These are phyloP conservation scores for Plantago lanceolata DNA, from an alignment of 305 asterid genomes.

Conservation along the genomic window DNA sequence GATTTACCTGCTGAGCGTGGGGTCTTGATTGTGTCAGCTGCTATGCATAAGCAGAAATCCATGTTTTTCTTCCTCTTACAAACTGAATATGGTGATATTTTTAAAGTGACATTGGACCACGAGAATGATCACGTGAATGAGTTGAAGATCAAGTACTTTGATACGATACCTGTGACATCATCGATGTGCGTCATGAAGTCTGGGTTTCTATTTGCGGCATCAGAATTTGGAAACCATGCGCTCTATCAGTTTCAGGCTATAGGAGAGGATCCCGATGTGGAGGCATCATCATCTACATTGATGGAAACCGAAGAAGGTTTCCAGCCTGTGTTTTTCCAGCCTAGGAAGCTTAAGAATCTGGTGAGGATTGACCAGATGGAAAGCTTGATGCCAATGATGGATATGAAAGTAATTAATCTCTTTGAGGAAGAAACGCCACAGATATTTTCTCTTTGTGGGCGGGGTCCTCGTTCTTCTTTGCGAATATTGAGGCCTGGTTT, in stretches of 20 bases:
- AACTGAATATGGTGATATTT: constrained; percentile 92
- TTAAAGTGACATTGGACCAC: constrained; percentile 84
- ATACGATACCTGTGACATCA: constrained; percentile 87
- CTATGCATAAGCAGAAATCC: constrained; percentile 87
- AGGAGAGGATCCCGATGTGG: constrained; percentile 93
- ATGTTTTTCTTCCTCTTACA: constrained; percentile 98
- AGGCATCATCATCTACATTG: constrained; percentile 81
- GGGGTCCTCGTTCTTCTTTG: constrained; percentile 91
- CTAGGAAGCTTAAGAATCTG: constrained; percentile 93
- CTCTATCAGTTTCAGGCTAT: constrained; percentile 91
- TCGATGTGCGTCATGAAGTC: constrained; percentile 91
- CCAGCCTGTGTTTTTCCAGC: constrained; percentile 88
- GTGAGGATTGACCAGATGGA: constrained; percentile 85
- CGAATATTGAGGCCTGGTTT: constrained; percentile 86
- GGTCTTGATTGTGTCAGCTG: constrained; percentile 89
- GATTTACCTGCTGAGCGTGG: constrained; percentile 98
- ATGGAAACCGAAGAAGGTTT: constrained; percentile 98
- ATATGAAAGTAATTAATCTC: constrained; percentile 74
- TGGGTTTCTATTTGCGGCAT: constrained; percentile 93
- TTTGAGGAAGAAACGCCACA: constrained; percentile 98
- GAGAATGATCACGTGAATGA: constrained; percentile 79
- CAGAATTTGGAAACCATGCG: constrained; percentile 97
- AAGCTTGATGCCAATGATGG: constrained; percentile 95
- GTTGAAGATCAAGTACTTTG: constrained; percentile 86
- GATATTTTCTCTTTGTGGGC: constrained; percentile 87